Percentiles rank a stretch among this genome's conserved stretches.
phyloP scores from a whole-genome alignment of 495 filamentous ascomycete species.

The Hypoxylon lienhwacheense region DNA sequence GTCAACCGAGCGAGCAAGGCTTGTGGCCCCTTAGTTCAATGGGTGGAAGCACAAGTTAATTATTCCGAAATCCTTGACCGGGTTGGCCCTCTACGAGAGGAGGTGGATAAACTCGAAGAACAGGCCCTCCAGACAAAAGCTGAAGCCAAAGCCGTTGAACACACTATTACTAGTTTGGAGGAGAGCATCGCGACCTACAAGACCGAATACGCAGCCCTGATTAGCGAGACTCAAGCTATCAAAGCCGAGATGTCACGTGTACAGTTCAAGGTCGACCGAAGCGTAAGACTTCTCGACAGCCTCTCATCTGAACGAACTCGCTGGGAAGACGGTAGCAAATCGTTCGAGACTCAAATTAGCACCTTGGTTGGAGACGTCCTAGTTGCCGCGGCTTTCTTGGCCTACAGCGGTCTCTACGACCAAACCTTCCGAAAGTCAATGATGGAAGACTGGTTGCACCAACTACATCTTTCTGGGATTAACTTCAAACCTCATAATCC shows the following conservation, averaged over 20 bases:
- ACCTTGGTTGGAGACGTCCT: constrained; percentile 95
- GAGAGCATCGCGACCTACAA: constrained; percentile 95
- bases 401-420: constrained; percentile 97
- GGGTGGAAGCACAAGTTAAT: constrained; percentile 95
- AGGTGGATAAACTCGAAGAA: constrained; percentile 84
- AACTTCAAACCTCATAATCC: constrained; percentile 91
- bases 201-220: constrained; percentile 90
- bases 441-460: constrained; percentile 95
- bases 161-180: constrained; percentile 81
- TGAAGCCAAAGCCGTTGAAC: constrained; percentile 86
- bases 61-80: constrained; percentile 96
- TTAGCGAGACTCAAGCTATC: constrained; percentile 96
- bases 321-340: constrained; percentile 97
- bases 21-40: constrained; percentile 94
- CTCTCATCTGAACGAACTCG: constrained; percentile 87
- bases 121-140: constrained; percentile 91
- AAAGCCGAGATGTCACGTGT: constrained; percentile 95
- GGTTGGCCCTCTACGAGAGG: constrained; percentile 88
- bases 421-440: constrained; percentile 97
- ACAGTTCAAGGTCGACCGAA: constrained; percentile 96
- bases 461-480: constrained; percentile 87
- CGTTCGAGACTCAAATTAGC: constrained; percentile 95
- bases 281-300: constrained; percentile 89
- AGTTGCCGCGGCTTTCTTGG: constrained; percentile 92
- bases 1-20: constrained; percentile 95